phyloP scores from a whole-genome alignment of 345 rosid species.

The Toxicodendron radicans region DNA sequence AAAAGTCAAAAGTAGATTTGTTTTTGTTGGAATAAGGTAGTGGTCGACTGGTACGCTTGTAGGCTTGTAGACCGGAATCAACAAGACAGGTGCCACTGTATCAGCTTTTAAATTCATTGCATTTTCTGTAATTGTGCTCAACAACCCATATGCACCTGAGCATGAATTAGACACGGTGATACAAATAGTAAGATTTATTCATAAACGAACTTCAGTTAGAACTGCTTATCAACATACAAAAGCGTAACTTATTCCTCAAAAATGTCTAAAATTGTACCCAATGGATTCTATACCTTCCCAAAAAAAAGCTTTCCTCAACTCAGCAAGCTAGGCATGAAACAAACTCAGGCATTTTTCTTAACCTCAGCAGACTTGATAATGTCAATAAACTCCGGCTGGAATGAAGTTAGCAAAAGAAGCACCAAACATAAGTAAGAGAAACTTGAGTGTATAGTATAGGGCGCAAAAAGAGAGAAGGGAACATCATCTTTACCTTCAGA shows the following conservation, averaged over 20 bases:
- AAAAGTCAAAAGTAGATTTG: too few relatives aligned
- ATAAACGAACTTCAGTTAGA: not conserved
- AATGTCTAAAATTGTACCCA: conserved; percentile 10
- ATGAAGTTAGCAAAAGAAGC: not conserved
- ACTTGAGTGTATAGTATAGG: not conserved
- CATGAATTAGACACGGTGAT: not conserved
- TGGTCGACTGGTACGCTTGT: too few relatives aligned
- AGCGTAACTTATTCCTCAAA: conserved; percentile 27
- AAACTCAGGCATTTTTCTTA: conserved; percentile 35
- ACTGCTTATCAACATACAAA: conserved; percentile 2
- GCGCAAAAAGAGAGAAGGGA: not conserved
- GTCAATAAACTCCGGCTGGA: conserved; percentile 60
- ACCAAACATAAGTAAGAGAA: not conserved
- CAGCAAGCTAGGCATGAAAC: not conserved
- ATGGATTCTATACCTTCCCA: conserved; percentile 7
- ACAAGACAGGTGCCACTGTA: too few relatives aligned
- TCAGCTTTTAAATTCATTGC: too few relatives aligned
- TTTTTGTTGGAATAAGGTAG: too few relatives aligned
- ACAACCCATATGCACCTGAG: not conserved
- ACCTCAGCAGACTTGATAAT: conserved; percentile 57
- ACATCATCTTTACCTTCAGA: conserved; percentile 48
- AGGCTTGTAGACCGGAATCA: too few relatives aligned
- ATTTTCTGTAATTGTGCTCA: too few relatives aligned
- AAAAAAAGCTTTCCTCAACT: conserved; percentile 4
- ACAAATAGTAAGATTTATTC: conserved; percentile 12